phyloP scores from a whole-genome alignment of 352 stramenopile genomes.

The Thalassiosira sp. region DNA sequence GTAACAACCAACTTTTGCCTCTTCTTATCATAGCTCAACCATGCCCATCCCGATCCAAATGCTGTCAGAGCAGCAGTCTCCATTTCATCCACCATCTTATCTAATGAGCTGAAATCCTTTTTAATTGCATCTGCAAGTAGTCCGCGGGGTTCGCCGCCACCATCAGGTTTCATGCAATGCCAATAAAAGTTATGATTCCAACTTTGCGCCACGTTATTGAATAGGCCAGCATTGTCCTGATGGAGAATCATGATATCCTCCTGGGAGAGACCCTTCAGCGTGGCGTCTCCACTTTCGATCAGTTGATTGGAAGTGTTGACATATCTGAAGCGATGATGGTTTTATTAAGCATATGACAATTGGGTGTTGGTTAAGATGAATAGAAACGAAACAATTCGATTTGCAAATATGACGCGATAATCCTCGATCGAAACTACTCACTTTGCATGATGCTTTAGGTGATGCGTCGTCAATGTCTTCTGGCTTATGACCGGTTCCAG shows the following conservation, averaged over 20 bases:
- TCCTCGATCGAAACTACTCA: constrained; percentile 36
- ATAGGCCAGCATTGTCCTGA: constrained; percentile 29
- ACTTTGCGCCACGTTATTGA: constrained; percentile 58
- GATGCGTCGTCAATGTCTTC: constrained; percentile 84
- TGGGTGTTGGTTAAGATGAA: not conserved
- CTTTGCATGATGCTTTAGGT: constrained; percentile 92
- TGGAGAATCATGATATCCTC: constrained; percentile 76
- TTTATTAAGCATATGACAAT: constrained; percentile 1
- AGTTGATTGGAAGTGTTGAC: constrained; percentile 67
- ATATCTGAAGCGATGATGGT: constrained; percentile 40
- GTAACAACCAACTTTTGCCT: constrained; percentile 64
- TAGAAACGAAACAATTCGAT: not conserved
- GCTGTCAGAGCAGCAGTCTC: constrained; percentile 85
- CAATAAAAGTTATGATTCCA: constrained; percentile 88
- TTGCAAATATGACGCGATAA: not conserved
- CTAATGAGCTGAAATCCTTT: constrained; percentile 89
- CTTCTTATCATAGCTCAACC: constrained; percentile 89
- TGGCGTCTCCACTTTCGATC: constrained; percentile 52
- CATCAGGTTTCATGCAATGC: constrained; percentile 86
- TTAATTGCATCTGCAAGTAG: constrained; percentile 87
- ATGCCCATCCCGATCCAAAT: constrained; percentile 95
- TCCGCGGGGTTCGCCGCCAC: constrained; percentile 69
- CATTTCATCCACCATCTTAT: constrained; percentile 90
- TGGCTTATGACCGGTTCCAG: constrained; percentile 52
- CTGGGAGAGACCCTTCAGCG: constrained; percentile 54